Evolutionary conservation across 345 rosid species (phyloP).

Genomic region (Eucalyptus cladocalyx): DNA sequence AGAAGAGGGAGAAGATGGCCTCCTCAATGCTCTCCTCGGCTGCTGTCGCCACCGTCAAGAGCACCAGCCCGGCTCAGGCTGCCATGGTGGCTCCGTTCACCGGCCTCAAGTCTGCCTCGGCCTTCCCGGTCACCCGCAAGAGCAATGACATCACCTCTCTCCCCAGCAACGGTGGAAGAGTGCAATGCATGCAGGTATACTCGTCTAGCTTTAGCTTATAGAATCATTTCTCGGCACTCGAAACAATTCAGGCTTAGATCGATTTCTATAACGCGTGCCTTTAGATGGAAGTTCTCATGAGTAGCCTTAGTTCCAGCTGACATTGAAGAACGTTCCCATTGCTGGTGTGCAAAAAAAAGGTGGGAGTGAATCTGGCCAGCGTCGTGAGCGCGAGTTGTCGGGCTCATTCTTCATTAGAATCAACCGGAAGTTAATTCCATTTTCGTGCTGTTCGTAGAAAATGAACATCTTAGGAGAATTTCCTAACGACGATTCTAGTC

Average conservation of each 20-base stretch:
- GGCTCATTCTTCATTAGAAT: background rate
- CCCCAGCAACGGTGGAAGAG: conserved; percentile 24
- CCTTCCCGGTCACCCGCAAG: conserved; percentile 18
- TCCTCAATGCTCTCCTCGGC: conserved; percentile 13
- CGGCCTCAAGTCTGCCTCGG: conserved; percentile 15
- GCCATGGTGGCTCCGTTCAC: conserved; percentile 26
- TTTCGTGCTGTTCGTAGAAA: background rate
- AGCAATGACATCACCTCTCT: conserved; percentile 10
- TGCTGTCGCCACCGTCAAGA: background rate
- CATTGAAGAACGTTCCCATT: background rate
- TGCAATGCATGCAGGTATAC: conserved; percentile 10
- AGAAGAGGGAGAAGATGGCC: conserved; percentile 6
- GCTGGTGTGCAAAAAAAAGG: background rate
- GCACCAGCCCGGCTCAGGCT: conserved; percentile 6
- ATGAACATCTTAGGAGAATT: background rate
- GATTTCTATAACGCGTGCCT: background rate
- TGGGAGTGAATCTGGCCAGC: background rate
- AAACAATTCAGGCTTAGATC: background rate
- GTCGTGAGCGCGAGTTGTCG: background rate
- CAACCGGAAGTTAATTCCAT: background rate
- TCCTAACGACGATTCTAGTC: background rate
- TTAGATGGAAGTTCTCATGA: background rate
- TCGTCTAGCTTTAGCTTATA: too few relatives aligned
- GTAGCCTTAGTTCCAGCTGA: background rate
- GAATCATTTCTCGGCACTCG: background rate